A percentile compares a stretch with the other conserved stretches of the same genome.
These are phyloP conservation scores for Mortierella sp. DNA, from an alignment of 371 early-diverging fungal genomes.

Conservation along the genomic window DNA sequence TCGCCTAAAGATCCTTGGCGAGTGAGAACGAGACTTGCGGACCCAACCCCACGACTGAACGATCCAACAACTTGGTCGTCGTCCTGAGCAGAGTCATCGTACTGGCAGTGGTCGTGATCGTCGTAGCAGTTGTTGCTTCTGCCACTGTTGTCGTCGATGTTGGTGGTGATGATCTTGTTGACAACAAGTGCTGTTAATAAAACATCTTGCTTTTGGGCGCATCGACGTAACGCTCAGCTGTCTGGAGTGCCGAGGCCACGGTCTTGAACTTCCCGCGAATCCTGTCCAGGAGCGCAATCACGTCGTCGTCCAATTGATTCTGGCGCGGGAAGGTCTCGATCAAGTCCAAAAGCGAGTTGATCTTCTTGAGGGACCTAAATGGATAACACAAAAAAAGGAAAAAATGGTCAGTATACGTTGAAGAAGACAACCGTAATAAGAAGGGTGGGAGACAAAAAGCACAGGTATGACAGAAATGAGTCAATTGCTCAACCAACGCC, in stretches of 20 bases:
- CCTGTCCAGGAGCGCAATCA: slow-evolving; percentile 67
- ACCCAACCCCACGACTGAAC: not conserved
- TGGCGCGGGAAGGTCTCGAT: slow-evolving; percentile 67
- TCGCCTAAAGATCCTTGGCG: not conserved
- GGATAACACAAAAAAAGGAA: too few species aligned
- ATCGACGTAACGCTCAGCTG: slow-evolving; percentile 58
- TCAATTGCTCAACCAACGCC: not conserved
- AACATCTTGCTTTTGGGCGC: slow-evolving; percentile 53
- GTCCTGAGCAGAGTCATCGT: not conserved
- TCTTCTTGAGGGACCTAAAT: slow-evolving; percentile 60
- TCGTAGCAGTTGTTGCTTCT: not conserved
- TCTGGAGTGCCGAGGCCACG: slow-evolving; percentile 66
- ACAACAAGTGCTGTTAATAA: slow-evolving; percentile 38
- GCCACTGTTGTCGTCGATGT: too few species aligned
- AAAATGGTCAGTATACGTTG: too few species aligned
- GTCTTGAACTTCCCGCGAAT: slow-evolving; percentile 75
- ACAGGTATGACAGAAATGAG: slow-evolving; percentile 1
- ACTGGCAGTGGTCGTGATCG: not conserved
- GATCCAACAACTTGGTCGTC: not conserved
- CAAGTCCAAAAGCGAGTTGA: slow-evolving; percentile 62
- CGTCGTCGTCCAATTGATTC: slow-evolving; percentile 70
- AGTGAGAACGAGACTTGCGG: not conserved
- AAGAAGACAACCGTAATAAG: too few species aligned
- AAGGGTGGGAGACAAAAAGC: not conserved
- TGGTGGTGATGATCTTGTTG: not conserved